Base-by-base conservation (phyloP, 176 grass and related monocot species). In the Hordeum marinum region DNA sequence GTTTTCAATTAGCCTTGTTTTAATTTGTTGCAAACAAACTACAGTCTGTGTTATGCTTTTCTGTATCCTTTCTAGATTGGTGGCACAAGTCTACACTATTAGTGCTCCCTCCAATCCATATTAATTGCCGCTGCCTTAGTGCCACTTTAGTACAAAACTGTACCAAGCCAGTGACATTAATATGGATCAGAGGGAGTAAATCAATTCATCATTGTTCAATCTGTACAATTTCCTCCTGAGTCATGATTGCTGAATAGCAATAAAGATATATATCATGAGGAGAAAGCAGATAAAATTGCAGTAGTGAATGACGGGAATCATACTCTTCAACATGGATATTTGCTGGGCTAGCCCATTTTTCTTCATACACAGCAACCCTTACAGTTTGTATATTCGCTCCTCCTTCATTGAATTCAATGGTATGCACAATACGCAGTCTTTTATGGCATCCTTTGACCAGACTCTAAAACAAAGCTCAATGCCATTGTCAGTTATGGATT, bases 381-480 rank as follows among this genome's bases (percentile, higher is more conserved):
- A 94, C 89, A 59, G 95, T 91, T 63, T 99, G 89, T 92, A 96
- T 92, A 82, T 84, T 85, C 52, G 87, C 89, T 45, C 96, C 96
- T 45, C 94, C 93, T 81, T 94, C 94, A 63, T 67, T 99, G n/a
- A 96, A 96, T 63, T 96, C 91, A 76, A 99, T 96, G 63, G 93
- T 94, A 80, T 99, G 94, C 63, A 99, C 88, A 78, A 99, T 88
- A 20, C 94, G 87, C 63, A 99, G 85, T 72, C 96, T 90, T 72
- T 96, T 99, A 88, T 96, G 91, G 79, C 93, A 96, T 78, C 96
- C 96, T 92, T 99, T 96, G 48, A 96, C 91, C 72, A 99, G 81
- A 90, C 88, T 94, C 94, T 99, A 79, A 88, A 75, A 79, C 42
- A 81, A 11, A 90, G 29, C 84, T 77, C 11, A 11, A 65, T 76